phyloP scores from a whole-genome alignment of 1,284 basidiomycete species.

The Leccinum griseonigrum region DNA sequence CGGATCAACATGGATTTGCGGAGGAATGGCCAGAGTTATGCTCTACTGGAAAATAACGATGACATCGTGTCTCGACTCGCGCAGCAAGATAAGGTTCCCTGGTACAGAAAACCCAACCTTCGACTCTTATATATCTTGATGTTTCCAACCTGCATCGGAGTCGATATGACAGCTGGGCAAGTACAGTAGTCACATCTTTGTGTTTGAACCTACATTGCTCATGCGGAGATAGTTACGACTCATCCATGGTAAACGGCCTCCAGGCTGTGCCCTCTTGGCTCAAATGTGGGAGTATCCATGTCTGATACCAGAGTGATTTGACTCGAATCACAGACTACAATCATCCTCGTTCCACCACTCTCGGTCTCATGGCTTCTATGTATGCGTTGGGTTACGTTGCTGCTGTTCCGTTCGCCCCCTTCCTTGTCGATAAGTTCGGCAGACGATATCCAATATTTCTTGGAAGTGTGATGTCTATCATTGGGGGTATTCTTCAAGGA shows the following conservation, averaged over 20 bases:
- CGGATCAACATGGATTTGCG: not conserved
- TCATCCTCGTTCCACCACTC: not conserved
- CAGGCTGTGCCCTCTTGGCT: not conserved
- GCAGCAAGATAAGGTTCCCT: not conserved
- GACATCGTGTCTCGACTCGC: not conserved
- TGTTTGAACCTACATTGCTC: not conserved
- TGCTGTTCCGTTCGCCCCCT: not conserved
- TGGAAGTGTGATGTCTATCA: not conserved
- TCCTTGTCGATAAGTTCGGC: not conserved
- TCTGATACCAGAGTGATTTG: not conserved
- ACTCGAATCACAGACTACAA: not conserved
- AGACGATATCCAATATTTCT: not conserved
- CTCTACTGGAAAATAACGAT: not conserved
- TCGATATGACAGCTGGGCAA: not conserved
- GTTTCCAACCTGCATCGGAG: not conserved
- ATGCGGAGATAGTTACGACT: not conserved
- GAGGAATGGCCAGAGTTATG: not conserved
- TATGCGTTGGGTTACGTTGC: not conserved
- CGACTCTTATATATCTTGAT: not conserved
- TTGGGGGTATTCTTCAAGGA: not conserved
- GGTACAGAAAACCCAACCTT: not conserved
- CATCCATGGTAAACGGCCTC: not conserved
- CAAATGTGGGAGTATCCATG: not conserved
- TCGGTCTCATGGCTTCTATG: not conserved
- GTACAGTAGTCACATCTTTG: not conserved